Base-by-base conservation (phyloP, 2,329 filamentous ascomycete genomes). In the Didymella exigua region DNA sequence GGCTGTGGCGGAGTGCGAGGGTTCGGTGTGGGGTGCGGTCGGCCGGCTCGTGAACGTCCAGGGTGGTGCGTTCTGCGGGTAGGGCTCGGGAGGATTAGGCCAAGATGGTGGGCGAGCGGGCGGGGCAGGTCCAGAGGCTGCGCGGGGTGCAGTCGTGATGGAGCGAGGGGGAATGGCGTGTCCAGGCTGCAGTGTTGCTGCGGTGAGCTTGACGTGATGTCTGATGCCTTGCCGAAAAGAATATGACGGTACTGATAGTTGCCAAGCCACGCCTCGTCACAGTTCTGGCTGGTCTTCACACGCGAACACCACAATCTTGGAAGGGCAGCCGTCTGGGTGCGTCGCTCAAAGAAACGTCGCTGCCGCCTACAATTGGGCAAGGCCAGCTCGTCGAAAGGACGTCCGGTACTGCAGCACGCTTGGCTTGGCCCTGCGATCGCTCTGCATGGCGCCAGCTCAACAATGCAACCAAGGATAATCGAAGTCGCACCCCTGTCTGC, bases 141-240 rank as follows among this genome's bases (percentile, higher is more conserved):
- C 61, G 62, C 54, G 43, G 56, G 49, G 50, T n/a, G 66, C 62
- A 56, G 65, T 62, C 57, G 65, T 65, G 68, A 71, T 70, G 67
- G 56, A 61, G 60, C 49, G 59, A 55, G 49, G 36, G 62, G 33
- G 59, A 50, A 57, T 51, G 51, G 55, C 30, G 56, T 43, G 55
- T 59, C 59, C 56, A 41, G 60, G 62, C 63, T 64, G 60, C 40
- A 26, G 49, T 34, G 40, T 24, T 58, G 68, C 59, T 50, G 56
- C 37, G 49, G 37, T 45, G 21, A 36, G 10, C 52, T 60, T 53
- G 53, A 50, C 58, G 61, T 67, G 66, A 65, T 65, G 62, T 63
- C 56, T 61, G 68, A 73, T 70, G 71, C 62, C 70, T 72, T 65
- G 43, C 9, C 69, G 68, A 73, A 74, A 74, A 73, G 73, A 74